These are phyloP conservation scores for Gossypium armourianum DNA, from an alignment of 441 rosid genomes.

Conservation along the genomic window DNA sequence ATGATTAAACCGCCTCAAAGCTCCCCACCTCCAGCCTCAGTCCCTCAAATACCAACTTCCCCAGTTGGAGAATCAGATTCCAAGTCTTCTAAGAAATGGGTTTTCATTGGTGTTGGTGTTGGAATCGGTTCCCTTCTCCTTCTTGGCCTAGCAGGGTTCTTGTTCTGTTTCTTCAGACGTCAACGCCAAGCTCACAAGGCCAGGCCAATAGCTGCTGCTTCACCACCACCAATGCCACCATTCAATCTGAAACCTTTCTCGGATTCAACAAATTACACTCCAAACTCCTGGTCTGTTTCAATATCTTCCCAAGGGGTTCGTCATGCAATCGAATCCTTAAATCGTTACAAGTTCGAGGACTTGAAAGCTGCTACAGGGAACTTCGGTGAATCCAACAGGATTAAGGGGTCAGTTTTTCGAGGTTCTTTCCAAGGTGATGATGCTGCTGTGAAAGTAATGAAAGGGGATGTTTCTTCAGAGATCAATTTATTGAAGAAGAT, in stretches of 20 bases:
- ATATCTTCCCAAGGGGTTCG: conserved; percentile 39
- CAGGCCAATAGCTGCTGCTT: conserved; percentile 9
- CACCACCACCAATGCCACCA: conserved; percentile 12
- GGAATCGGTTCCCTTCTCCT: conserved; percentile 38
- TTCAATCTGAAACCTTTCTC: conserved; percentile 19
- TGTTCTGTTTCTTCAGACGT: conserved; percentile 26
- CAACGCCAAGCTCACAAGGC: conserved; percentile 19
- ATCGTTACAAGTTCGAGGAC: conserved; percentile 49
- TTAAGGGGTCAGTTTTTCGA: conserved; percentile 58
- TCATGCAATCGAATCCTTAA: conserved; percentile 50
- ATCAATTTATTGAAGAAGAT: conserved; percentile 64
- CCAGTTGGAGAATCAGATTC: conserved; percentile 24
- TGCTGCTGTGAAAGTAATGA: conserved; percentile 71
- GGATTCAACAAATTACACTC: conserved; percentile 30
- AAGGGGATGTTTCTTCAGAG: conserved; percentile 69
- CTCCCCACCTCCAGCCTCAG: conserved; percentile 31
- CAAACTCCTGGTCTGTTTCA: conserved; percentile 37
- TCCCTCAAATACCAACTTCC: conserved; percentile 21
- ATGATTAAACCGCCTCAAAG: conserved; percentile 17
- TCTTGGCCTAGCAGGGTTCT: conserved; percentile 23
- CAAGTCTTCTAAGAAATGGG: conserved; percentile 37
- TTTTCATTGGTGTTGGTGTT: conserved; percentile 45
- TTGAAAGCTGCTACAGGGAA: conserved; percentile 45
- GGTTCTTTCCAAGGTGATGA: conserved; percentile 57
- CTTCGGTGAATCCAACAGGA: conserved; percentile 46